Base-by-base conservation (phyloP, 2,329 filamentous ascomycete genomes). In the Colletotrichum ledebouriae region DNA sequence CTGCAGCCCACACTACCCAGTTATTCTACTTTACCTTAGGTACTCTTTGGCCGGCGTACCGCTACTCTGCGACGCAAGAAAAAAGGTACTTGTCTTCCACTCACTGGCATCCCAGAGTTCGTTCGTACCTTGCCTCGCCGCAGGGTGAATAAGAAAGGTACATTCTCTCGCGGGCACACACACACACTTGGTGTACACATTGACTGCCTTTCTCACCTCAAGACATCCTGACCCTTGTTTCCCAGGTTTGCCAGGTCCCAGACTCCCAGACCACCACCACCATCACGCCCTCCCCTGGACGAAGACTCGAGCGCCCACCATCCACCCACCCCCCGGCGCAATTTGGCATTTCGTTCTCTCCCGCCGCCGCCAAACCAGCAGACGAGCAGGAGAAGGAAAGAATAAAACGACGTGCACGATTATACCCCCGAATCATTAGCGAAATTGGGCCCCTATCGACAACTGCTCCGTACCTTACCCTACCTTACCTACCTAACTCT, bases 361-460 rank as follows among this genome's bases (percentile, higher is more conserved):
- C 25, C 49, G 53, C 53, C 44, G 56, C 44, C 63, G 59, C 29
- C 17, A 57, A 65, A 29, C 6, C 25, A 33, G 33, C 49, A 52
- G 25, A 29, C n/a, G 49, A 52, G 25, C 22, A 25, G 7, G 29
- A 29, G 17, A 34, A 6, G 9, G 4, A 25, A 1, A 20, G 4
- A 12, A 17, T 13, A 56, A 64, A 61, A 73, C 25, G 25, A 25
- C 4, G 72, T 72, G 70, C 73, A 73, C 71, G 69, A 70, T 64
- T 72, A 34, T 62, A 74, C 73, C 74, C 73, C 74, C 73, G 39
- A 53, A 34, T 74, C 75, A 72, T 78, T 81, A 81, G 79, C 78
- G 80, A 82, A 73, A 82, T 81, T 82, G 75, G 74, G 70, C 75
- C 74, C 75, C 76, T 76, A 77, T 78, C 73, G 52, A 42, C 52